Evolutionary conservation across 768 basidiomycete genomes (phyloP), one percentile per base, ranked within the genome.

Genomic region (Phallus indusiatus): DNA sequence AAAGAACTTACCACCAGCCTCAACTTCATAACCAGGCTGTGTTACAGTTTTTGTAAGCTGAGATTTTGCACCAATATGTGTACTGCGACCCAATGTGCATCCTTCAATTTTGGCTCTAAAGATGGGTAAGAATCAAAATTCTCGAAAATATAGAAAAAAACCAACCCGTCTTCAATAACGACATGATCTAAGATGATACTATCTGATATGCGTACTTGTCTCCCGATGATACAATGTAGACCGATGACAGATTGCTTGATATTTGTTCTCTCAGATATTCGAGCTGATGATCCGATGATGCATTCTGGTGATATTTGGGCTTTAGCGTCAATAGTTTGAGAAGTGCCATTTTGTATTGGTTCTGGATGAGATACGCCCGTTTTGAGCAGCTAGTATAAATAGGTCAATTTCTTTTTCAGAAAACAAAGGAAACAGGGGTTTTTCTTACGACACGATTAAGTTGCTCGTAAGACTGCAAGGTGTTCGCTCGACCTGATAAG

Each of bases 141-240:
- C 18, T n/a, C 53, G 46, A 14, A 18, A 22, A 11, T 47, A 47
- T 17, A 7, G 56, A 37, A 5, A 48, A 42, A 6, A 20, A 67
- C 82, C 67, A 62, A 92, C 94, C 92, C 91, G 60, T 95, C 92
- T 47, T 81, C 88, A 12, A 97, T 74, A 4, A 89, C 79, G 65
- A 93, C 94, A 66, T 95, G 93, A 67, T 96, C 94, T 63, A 94
- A 77, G 21, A 97, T 69, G 7, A 95, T 80, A 64, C 88, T 94
- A 11, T 89, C 88, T 1, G 76, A 77, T 51, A 97, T 83, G 70
- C 84, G 90, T n/a, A 81, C 87, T 77, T 86, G 86, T 69, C 82
- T 86, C 2, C 91, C 91, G 55, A 94, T 86, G 16, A 84, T 73
- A 64, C 91, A 94, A 68, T 94, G 92, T 60, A 85, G 78, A 9